These are phyloP conservation scores for Colletotrichum eleusines DNA, from an alignment of 2,329 filamentous ascomycete genomes.

Conservation along the genomic window DNA sequence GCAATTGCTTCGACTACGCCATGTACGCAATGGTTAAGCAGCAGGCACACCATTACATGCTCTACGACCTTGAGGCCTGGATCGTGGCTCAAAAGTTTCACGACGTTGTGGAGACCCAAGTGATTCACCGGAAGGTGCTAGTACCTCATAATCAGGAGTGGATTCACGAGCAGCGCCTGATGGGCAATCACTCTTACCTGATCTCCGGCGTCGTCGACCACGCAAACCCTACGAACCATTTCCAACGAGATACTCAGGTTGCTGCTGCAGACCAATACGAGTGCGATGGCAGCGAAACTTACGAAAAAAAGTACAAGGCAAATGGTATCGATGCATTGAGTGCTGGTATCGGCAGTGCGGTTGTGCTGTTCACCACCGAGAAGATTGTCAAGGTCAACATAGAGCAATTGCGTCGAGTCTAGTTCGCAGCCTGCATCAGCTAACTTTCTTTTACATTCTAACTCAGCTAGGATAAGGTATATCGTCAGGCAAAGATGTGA, in stretches of 20 bases:
- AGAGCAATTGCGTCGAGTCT: not conserved
- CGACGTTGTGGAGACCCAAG: conserved; percentile 39
- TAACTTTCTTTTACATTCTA: not conserved
- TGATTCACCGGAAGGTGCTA: conserved; percentile 23
- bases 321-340: not conserved
- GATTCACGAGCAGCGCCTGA: not conserved
- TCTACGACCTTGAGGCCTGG: conserved; percentile 46
- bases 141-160: conserved; percentile 17
- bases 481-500: too few relatives aligned
- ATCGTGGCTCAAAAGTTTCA: conserved; percentile 43
- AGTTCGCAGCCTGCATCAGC: not conserved
- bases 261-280: not conserved
- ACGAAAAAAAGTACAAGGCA: not conserved
- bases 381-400: conserved; percentile 3
- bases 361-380: conserved; percentile 12
- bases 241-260: not conserved
- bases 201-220: conserved; percentile 16
- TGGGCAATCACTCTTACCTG: conserved; percentile 15
- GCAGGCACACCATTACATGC: conserved; percentile 52
- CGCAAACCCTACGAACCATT: not conserved
- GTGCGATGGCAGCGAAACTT: not conserved
- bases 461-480: not conserved
- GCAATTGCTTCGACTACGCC: conserved; percentile 49
- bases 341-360: not conserved
- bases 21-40: conserved; percentile 51